phyloP scores from a whole-genome alignment of 176 grass and related monocot species.

The Phyllostachys edulis region DNA sequence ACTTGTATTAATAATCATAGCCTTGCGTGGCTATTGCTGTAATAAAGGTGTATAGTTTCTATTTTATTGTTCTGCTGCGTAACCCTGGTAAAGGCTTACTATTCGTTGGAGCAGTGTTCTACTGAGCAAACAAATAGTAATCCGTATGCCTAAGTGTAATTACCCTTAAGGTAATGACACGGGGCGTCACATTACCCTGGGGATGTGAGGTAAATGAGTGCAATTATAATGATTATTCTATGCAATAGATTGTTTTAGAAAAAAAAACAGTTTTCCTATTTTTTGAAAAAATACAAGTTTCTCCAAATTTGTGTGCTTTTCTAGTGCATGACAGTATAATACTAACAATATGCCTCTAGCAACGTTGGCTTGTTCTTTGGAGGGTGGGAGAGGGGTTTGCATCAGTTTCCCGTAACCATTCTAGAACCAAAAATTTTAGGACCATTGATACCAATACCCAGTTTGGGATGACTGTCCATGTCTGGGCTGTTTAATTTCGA shows the following conservation, averaged over 20 bases:
- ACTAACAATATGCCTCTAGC: neutral
- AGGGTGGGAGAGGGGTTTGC: neutral
- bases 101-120: too few relatives aligned
- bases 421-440: neutral
- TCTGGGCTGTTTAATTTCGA: neutral
- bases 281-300: neutral
- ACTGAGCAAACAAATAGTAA: too few relatives aligned
- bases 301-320: neutral
- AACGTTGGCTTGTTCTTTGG: neutral
- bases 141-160: too few relatives aligned
- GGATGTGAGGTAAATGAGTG: conserved; percentile 62
- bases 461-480: neutral
- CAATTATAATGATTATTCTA: neutral
- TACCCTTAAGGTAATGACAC: too few relatives aligned
- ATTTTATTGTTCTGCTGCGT: too few relatives aligned
- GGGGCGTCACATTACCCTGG: conserved; percentile 78
- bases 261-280: neutral
- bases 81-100: too few relatives aligned
- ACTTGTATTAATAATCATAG: too few relatives aligned
- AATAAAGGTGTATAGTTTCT: too few relatives aligned
- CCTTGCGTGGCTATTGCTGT: too few relatives aligned
- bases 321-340: neutral
- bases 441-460: neutral
- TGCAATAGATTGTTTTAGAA: neutral
- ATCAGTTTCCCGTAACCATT: neutral